Conservation (phyloP, 306 rosid species). For the Sicyos baderoa region DNA sequence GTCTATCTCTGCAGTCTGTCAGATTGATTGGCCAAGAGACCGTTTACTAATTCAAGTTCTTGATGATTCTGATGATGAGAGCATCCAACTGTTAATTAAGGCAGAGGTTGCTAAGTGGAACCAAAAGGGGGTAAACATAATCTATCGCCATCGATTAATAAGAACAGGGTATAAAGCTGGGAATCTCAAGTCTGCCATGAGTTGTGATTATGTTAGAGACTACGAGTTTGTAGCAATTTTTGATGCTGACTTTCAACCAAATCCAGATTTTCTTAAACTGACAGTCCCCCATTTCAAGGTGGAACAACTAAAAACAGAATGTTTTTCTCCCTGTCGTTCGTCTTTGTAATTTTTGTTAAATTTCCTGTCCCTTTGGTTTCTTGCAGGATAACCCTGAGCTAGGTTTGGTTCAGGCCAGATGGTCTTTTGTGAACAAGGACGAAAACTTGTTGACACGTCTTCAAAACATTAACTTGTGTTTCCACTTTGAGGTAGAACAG, state of each 20-base stretch:
- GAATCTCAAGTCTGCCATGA: constrained; percentile 94
- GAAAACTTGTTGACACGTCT: constrained; percentile 95
- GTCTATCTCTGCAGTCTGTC: constrained; percentile 87
- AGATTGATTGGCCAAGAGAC: constrained; percentile 86
- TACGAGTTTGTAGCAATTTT: constrained; percentile 92
- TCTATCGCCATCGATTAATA: constrained; percentile 69
- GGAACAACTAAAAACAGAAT: constrained; percentile 18
- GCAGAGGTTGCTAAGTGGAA: constrained; percentile 72
- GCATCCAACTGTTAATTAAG: constrained; percentile 70
- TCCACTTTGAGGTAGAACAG: constrained; percentile 98
- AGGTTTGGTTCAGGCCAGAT: constrained; percentile 89
- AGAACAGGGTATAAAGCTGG: constrained; percentile 98
- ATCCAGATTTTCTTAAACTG: constrained; percentile 80
- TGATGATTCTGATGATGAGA: constrained; percentile 83
- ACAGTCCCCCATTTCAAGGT: constrained; percentile 94
- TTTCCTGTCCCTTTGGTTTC: constrained; percentile 13
- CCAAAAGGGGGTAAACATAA: constrained; percentile 72
- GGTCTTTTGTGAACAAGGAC: constrained; percentile 87
- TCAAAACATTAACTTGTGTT: constrained; percentile 84
- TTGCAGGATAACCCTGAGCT: constrained; percentile 73
- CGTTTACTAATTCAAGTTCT: constrained; percentile 80
- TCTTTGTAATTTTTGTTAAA: background rate
- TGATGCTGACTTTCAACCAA: constrained; percentile 95
- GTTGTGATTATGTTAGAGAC: constrained; percentile 73
- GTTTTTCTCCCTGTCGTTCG: background rate